Evolutionary conservation across 352 stramenopile species (phyloP), one percentile per base, ranked within the genome.

Genomic region (Phytophthora lateralis): DNA sequence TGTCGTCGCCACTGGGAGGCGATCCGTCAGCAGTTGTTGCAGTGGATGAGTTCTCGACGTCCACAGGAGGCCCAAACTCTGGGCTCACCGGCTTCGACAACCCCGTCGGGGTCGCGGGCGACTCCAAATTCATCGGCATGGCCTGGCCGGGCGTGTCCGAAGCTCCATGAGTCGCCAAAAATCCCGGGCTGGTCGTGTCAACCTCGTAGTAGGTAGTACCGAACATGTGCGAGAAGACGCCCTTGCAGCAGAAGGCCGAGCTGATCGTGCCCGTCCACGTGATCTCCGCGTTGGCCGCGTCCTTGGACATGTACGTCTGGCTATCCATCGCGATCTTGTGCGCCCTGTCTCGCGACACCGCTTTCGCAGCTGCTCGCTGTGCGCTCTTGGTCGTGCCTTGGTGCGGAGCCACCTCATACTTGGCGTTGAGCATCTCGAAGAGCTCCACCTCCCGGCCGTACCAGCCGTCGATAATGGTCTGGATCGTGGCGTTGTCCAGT

Each of bases 381-480:
- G 68, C 53, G 14, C 61, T 62, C 48, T 80, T 84, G 51, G 85
- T 88, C 17, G 80, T 80, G 18, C 85, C 85, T 54, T 91, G 76
- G 46, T 93, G 83, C 24, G 85, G 80, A 15, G 78, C 74, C 60
- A 95, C 87, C 66, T 95, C 85, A 60, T 95, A 95, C 67, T 95
- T 95, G 54, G 77, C 56, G 48, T 90, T 90, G 30, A 95, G 83
- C 85, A 95, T 95, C 65, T 85, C 78, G 55, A 95, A 95, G 32
- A 95, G 73, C 73, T 95, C 85, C 26, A 95, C 78, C 43, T 95
- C 85, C 26, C 83, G 82, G 38, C 83, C 85, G 47, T 89, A 88
- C 85, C 85, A 95, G 27, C 85, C 83, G 60, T 95, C 85, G 39
- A 95, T 92, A 54, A 95, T 92, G 8, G 85, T 91, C 63, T 92